Evolutionary conservation across 257 asterid species (phyloP), one percentile per base, ranked within the genome.

Genomic region (Capsicum baccatum): DNA sequence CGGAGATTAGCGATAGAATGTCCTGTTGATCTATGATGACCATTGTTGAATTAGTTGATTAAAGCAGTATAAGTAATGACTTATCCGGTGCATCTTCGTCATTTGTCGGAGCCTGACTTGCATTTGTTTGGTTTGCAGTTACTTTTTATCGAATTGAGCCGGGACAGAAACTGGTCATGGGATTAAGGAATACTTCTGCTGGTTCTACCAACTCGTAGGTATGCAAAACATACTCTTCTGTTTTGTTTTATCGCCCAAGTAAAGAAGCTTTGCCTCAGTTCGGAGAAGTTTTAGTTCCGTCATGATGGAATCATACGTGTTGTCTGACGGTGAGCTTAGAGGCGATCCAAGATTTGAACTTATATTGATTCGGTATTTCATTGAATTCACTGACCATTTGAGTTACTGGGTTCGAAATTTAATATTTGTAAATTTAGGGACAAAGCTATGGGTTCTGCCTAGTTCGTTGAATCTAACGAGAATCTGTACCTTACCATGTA

Each of bases 61-160:
- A 11, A 5, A 47, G 58, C 15, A 47, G 17, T 73, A 73, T 47
- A 47, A 47, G 59, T 73, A 73, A 1, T 14, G 82, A 84, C 39
- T 16, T 83, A 13, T 67, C 73, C 0, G 52, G 63, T 67, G 66
- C 26, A 39, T 33, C 57, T 63, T 19, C n/a, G 12, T 48, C 57
- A 50, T 50, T 69, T 26, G 21, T 74, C 13, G 13, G 16, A 74
- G 19, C 76, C 80, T 69, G 78, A 64, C 47, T n/a, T 58, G 39
- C 13, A 15, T 52, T 70, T 74, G 50, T 83, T 74, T 62, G 74
- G 44, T 82, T 83, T 70, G 55, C 93, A 94, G 97, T 94, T 80
- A 92, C 91, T 47, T 94, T 94, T 87, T 91, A 89, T 85, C 91
- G 89, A 80, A 89, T 92, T 71, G 95, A 94, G 69, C 95, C 98